Percentiles rank a stretch among this genome's conserved stretches.
Conservation (phyloP, 139 green algal genomes). For the Mesotaenium endlicherianum region DNA sequence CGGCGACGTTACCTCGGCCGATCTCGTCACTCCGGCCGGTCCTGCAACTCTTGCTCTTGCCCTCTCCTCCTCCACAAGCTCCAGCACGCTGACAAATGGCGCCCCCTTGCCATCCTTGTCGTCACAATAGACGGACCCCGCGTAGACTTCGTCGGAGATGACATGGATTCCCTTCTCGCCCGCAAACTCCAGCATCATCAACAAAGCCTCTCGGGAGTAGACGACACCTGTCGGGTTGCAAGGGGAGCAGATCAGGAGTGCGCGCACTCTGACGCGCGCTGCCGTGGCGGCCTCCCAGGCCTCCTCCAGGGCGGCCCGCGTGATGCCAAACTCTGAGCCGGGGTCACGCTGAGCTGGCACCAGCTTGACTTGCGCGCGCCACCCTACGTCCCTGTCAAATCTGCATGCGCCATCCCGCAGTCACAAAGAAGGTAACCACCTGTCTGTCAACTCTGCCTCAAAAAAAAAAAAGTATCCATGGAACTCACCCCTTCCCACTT, state of each 20-base stretch:
- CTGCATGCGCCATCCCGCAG: too few species aligned
- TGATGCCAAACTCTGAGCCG: not conserved
- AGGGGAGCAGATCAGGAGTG: conserved; percentile 36
- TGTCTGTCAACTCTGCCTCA: too few species aligned
- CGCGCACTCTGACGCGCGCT: not conserved
- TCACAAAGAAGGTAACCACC: too few species aligned
- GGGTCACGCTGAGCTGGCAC: not conserved
- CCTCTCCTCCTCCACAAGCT: too few species aligned
- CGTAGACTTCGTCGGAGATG: conserved; percentile 55
- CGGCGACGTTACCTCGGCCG: too few species aligned
- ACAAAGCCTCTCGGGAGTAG: not conserved
- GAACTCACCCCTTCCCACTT: too few species aligned
- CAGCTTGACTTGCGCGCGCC: not conserved
- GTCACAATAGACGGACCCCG: conserved; percentile 17
- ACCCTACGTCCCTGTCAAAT: not conserved
- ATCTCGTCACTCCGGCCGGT: too few species aligned
- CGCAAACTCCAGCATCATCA: conserved; percentile 14
- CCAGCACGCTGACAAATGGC: not conserved
- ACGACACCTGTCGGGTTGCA: conserved; percentile 42
- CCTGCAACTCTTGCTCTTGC: not conserved
- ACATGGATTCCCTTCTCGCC: conserved; percentile 29
- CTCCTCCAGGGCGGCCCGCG: conserved; percentile 4
- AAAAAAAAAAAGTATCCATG: too few species aligned
- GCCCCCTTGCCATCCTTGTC: not conserved
- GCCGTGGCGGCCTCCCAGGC: not conserved